Percentiles rank a stretch among this genome's conserved stretches.
phyloP scores from a whole-genome alignment of 1,139 yeast species.

The Blastobotrys malaysiensis region DNA sequence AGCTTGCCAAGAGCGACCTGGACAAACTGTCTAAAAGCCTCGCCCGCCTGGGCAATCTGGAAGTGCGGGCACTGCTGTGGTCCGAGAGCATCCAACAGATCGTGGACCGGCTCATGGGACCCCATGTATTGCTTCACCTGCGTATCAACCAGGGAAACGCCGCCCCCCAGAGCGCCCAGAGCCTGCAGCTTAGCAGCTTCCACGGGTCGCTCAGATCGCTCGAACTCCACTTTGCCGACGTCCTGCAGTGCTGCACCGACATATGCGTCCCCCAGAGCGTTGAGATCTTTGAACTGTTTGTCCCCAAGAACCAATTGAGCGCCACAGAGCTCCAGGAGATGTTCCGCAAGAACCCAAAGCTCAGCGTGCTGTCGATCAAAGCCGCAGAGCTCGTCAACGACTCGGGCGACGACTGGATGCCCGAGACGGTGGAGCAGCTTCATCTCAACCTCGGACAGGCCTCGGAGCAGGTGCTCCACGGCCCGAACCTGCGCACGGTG shows the following conservation, averaged over 20 bases:
- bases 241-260: background rate
- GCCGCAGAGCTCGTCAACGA: background rate
- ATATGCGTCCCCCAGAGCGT: background rate
- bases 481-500: background rate
- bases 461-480: background rate
- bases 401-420: background rate
- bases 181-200: background rate
- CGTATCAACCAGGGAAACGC: background rate
- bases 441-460: background rate
- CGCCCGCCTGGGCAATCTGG: background rate
- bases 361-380: background rate
- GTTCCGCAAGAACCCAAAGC: background rate
- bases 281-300: background rate
- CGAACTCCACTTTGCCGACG: background rate
- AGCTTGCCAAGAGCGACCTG: background rate
- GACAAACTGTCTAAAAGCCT: background rate
- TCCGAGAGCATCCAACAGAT: background rate
- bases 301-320: background rate
- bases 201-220: background rate
- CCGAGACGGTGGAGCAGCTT: background rate
- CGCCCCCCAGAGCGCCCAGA: background rate
- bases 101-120: background rate
- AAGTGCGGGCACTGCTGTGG: background rate
- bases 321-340: background rate
- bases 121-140: background rate